phyloP scores from a whole-genome alignment of 352 stramenopile genomes.

The Globisporangium cystogenes region DNA sequence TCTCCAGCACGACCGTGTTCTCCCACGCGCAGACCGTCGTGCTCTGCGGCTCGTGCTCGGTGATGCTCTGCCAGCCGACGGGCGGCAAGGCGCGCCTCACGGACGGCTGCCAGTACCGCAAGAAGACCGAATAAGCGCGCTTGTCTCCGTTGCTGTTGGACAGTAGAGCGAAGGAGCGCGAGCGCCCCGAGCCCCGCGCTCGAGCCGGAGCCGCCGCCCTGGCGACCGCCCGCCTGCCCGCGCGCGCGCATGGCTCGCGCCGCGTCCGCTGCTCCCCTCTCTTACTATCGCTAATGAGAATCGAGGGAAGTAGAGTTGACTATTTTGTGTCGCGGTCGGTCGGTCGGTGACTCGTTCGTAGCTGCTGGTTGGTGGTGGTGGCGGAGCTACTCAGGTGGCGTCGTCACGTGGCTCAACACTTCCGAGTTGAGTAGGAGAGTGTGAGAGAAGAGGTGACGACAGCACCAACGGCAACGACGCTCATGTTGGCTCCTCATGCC shows the following conservation, averaged over 20 bases:
- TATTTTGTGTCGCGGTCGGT: conserved; percentile 36
- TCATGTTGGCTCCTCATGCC: no score
- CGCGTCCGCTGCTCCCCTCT: conserved; percentile 5
- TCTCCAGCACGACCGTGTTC: conserved; percentile 95
- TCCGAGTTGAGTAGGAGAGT: no score
- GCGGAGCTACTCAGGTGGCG: no score
- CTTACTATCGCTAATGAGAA: conserved; percentile 28
- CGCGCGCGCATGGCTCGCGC: neutral
- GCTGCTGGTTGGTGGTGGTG: no score
- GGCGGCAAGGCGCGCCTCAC: conserved; percentile 97
- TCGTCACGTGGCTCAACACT: no score
- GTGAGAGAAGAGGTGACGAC: no score
- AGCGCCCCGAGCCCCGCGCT: conserved; percentile 1
- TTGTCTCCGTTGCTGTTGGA: conserved; percentile 14
- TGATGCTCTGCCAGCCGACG: conserved; percentile 98
- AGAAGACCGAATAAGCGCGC: conserved; percentile 97
- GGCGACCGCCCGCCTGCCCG: neutral
- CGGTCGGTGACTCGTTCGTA: neutral
- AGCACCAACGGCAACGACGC: no score
- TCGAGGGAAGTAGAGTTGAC: conserved; percentile 59
- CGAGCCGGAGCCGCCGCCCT: neutral
- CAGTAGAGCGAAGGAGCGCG: conserved; percentile 30
- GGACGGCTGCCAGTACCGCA: conserved; percentile 99
- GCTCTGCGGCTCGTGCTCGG: conserved; percentile 95
- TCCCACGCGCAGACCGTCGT: conserved; percentile 98